Percentiles rank a stretch among this genome's conserved stretches.
Evolutionary conservation across 1,284 basidiomycete species (phyloP).

Genomic region (Ganoderma boninense): DNA sequence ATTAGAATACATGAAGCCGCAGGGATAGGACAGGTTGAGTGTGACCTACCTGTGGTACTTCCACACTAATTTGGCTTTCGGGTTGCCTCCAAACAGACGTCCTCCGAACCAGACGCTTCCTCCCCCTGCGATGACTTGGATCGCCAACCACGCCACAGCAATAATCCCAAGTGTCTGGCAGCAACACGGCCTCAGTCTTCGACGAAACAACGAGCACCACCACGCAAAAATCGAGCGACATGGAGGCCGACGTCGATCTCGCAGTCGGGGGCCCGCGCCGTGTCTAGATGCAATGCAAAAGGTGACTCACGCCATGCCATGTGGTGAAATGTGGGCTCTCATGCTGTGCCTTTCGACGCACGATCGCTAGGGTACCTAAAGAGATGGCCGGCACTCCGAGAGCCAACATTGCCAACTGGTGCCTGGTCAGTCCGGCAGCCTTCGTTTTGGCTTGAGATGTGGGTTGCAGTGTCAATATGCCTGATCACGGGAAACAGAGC

Average conservation of each 20-base stretch:
- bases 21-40: not conserved
- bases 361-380: constrained; percentile 62
- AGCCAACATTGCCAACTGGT: constrained; percentile 65
- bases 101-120: constrained; percentile 77
- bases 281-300: not conserved
- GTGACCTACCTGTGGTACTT: constrained; percentile 73
- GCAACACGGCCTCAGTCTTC: constrained; percentile 13
- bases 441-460: constrained; percentile 73
- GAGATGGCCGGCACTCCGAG: constrained; percentile 62
- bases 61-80: constrained; percentile 74
- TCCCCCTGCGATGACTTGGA: constrained; percentile 65
- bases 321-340: constrained; percentile 62
- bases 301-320: constrained; percentile 70
- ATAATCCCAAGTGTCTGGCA: constrained; percentile 63
- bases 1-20: not conserved
- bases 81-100: constrained; percentile 67
- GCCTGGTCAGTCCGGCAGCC: constrained; percentile 66
- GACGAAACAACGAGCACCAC: constrained; percentile 14
- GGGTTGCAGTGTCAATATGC: constrained; percentile 79
- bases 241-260: constrained; percentile 9
- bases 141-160: constrained; percentile 59
- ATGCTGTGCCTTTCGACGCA: constrained; percentile 60
- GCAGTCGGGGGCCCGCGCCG: not conserved
- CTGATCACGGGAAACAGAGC: constrained; percentile 43
- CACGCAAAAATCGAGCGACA: not conserved